Evolutionary conservation across 768 basidiomycete species (phyloP), one percentile per base, ranked within the genome.

Genomic region (Suillus spraguei): DNA sequence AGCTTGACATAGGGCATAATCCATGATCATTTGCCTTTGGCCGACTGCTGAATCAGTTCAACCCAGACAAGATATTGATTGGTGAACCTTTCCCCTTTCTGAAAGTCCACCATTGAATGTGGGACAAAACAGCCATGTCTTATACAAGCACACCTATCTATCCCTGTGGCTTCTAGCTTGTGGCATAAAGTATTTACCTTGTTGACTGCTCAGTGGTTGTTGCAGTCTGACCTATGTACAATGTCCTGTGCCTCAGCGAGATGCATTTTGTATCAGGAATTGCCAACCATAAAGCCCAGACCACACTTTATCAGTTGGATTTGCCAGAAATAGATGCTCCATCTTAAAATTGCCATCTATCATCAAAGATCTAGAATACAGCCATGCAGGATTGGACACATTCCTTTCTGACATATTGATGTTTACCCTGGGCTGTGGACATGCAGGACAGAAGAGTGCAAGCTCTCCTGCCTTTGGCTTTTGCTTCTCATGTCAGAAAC

Each of bases 381-480:
- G 6, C 20, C 20, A 44, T n/a, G 42, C 20, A 44, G 42, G 42
- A 4, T 44, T 9, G 1, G 8, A 3, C 1, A 1, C 2, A n/a
- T n/a, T 44, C 5, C 7, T 44, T 1, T 44, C 42, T n/a, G 42
- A 8, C 42, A 44, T 4, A 44, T 10, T n/a, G 20, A 44, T 0
- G 4, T 44, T 44, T 20, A n/a, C 20, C 5, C 42, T 4, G 28
- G 70, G 70, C 41, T 74, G 72, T 0, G 68, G 74, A 53, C 74
- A 77, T 20, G 71, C 66, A 0, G 69, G 65, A 55, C 73, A 77
- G 35, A 73, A 74, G 70, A 6, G 65, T 41, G 55, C 63, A 65
- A 62, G 46, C 22, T 42, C 62, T 20, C 20, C 20, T 44, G 44
- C 44, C 8, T 44, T 44, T 10, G 20, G 44, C 20, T 44, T 44